Percentiles rank a stretch among this genome's conserved stretches.
Evolutionary conservation across 495 filamentous ascomycete species (phyloP).

Genomic region (Margaritispora aquatica): DNA sequence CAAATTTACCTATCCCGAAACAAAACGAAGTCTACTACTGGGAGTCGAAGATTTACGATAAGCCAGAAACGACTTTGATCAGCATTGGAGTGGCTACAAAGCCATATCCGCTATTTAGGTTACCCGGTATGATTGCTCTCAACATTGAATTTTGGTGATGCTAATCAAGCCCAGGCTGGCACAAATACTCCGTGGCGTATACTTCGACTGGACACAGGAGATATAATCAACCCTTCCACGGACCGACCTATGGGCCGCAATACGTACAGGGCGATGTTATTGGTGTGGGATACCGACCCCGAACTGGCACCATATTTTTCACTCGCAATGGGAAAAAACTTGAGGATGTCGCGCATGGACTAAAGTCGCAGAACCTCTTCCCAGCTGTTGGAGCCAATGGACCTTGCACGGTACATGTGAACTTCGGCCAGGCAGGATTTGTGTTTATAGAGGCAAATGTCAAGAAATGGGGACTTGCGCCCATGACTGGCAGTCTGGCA

Average conservation of each 20-base stretch:
- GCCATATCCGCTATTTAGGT: slow-evolving; percentile 88
- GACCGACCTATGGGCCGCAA: slow-evolving; percentile 71
- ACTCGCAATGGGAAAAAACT: slow-evolving; percentile 96
- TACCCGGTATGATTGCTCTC: slow-evolving; percentile 61
- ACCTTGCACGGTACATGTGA: slow-evolving; percentile 87
- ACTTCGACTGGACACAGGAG: slow-evolving; percentile 79
- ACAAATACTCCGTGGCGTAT: slow-evolving; percentile 88
- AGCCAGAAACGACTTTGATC: slow-evolving; percentile 78
- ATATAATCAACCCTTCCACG: slow-evolving; percentile 83
- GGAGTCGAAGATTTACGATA: slow-evolving; percentile 98
- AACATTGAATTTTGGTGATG: slow-evolving; percentile 1
- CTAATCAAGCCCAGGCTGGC: slow-evolving; percentile 55
- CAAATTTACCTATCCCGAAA: slow-evolving; percentile 92
- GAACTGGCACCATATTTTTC: slow-evolving; percentile 94
- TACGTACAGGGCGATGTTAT: slow-evolving; percentile 92
- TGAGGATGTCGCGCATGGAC: slow-evolving; percentile 87
- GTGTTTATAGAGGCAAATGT: slow-evolving; percentile 99
- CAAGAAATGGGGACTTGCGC: slow-evolving; percentile 98
- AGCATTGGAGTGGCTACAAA: slow-evolving; percentile 93
- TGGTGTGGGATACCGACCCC: slow-evolving; percentile 89
- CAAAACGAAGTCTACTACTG: slow-evolving; percentile 99
- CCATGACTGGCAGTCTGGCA: slow-evolving; percentile 90
- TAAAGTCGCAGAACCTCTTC: slow-evolving; percentile 95
- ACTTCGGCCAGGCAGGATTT: slow-evolving; percentile 95
- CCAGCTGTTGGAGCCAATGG: slow-evolving; percentile 93